Evolutionary conservation across 2,329 filamentous ascomycete species (phyloP).

Genomic region (Phaeosphaeriaceae sp.): DNA sequence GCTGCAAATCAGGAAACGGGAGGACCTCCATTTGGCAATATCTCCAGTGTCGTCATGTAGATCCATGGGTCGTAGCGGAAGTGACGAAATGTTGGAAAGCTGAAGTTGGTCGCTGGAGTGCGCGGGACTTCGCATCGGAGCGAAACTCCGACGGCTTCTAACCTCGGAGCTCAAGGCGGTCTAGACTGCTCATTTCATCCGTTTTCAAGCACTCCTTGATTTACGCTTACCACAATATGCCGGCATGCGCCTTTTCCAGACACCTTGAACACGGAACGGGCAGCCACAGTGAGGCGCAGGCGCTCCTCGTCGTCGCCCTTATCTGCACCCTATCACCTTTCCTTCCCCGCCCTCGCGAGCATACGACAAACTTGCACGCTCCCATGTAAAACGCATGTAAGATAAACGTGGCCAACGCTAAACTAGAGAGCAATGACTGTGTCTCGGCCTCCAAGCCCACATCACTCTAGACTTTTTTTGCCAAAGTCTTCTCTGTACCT

Average conservation of each 20-base stretch:
- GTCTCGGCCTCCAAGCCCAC: slow-evolving; percentile 12
- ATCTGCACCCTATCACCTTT: neutral
- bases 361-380: neutral
- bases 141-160: neutral
- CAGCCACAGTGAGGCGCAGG: neutral
- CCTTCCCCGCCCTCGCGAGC: neutral
- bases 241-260: neutral
- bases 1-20: neutral
- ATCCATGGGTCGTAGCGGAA: neutral
- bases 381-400: no score
- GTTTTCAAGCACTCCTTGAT: neutral
- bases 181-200: neutral
- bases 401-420: no score
- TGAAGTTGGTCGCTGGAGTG: neutral
- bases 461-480: slow-evolving; percentile 46
- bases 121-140: neutral
- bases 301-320: neutral
- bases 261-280: neutral
- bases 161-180: neutral
- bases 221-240: neutral
- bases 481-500: slow-evolving; percentile 45
- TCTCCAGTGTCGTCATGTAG: slow-evolving; percentile 6
- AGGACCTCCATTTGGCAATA: neutral
- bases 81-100: neutral
- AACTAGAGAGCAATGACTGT: slow-evolving; percentile 13